Conservation (phyloP, 139 green algal genomes). For the Chlorella sp. region DNA sequence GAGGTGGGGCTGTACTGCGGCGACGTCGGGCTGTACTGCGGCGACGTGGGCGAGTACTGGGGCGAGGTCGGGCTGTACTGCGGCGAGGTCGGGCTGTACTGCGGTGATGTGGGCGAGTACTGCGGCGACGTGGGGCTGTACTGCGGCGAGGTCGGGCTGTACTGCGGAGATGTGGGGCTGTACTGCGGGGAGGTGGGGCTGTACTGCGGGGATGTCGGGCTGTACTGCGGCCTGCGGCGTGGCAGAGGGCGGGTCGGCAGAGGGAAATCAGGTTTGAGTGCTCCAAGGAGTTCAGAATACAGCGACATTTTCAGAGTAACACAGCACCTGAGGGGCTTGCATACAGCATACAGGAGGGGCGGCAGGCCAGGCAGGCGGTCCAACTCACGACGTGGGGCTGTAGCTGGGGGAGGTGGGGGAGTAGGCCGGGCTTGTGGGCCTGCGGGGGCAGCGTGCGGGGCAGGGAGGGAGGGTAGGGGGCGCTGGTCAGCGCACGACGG, state of each 20-base stretch:
- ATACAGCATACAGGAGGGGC: too few relatives aligned
- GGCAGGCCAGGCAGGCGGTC: too few relatives aligned
- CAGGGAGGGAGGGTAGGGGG: constrained; percentile 46
- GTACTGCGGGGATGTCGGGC: constrained; percentile 60
- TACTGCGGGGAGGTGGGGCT: constrained; percentile 65
- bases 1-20: constrained; percentile 30
- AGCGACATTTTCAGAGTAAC: too few relatives aligned
- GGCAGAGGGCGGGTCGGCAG: too few relatives aligned
- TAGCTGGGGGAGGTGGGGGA: constrained; percentile 60
- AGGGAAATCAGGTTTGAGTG: too few relatives aligned
- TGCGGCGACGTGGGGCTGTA: constrained; percentile 56
- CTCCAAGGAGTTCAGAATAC: too few relatives aligned
- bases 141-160: constrained; percentile 56
- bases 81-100: background rate
- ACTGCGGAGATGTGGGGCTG: constrained; percentile 60
- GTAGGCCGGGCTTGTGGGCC: constrained; percentile 57
- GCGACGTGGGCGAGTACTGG: constrained; percentile 57
- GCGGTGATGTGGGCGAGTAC: constrained; percentile 65
- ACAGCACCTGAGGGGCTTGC: too few relatives aligned
- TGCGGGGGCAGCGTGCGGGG: background rate
- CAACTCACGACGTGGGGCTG: constrained; percentile 34
- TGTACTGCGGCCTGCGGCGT: constrained; percentile 50
- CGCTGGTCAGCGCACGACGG: background rate
- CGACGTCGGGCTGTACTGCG: constrained; percentile 60
- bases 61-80: constrained; percentile 56